Evolutionary conservation across 148 eudicot genomes (phyloP), one percentile per base, ranked within the genome.

Genomic region (Silene uniflora): DNA sequence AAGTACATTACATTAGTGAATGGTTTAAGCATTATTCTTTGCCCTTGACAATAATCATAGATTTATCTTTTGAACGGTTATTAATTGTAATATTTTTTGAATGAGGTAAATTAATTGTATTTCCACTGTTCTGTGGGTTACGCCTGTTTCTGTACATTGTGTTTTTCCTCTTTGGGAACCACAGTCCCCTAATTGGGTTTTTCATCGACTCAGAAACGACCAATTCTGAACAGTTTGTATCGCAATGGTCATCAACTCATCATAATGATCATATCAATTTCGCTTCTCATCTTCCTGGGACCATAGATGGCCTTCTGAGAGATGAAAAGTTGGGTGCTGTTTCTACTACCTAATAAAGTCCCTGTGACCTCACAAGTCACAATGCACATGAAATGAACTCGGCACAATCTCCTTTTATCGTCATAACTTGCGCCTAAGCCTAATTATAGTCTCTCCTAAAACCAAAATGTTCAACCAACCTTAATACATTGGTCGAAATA

Each of bases 361-460:
- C 47, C 8, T 23, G 29, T 69, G 72, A 46, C n/a, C 58, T 69
- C 72, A 69, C 58, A 46, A 21, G 35, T 69, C 72, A 69, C 58
- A 46, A 21, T 46, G 72, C 72, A 69, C 72, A 69, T 69, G 72
- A 69, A 69, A 46, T 69, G 58, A 13, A 69, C 72, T 69, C 23
- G n/a, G 27, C n/a, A 46, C 27, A 32, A 5, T 13, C 32, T 19
- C 72, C 55, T 69, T 65, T 69, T 12, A 69, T 46, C 56, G 27
- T 46, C 29, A 21, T 4, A 46, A 6, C n/a, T 18, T 17, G 32
- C 11, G 69, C 47, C 46, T 11, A 62, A 10, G 4, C 11, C 66
- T 22, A 29, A 13, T 16, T 16, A 32, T 32, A 16, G 17, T 29
- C 19, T 13, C 0, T 13, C 67, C 55, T 49, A 27, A 12, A 13